phyloP scores from a whole-genome alignment of 768 basidiomycete species.

The Neoboletus brunneissimus region DNA sequence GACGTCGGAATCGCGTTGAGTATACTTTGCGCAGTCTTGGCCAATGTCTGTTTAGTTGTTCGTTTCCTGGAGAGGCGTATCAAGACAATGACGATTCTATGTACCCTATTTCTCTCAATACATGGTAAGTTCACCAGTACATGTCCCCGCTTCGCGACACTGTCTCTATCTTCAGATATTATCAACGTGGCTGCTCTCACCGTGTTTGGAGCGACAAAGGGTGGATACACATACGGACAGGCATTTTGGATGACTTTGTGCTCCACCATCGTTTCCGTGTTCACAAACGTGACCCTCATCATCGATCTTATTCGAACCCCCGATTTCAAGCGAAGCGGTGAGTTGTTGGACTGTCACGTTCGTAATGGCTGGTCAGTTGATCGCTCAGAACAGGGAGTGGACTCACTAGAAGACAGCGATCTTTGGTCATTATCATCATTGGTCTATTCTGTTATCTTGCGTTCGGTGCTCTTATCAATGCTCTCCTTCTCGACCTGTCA shows the following conservation, averaged over 20 bases:
- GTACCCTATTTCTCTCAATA: slow-evolving; percentile 60
- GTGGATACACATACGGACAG: slow-evolving; percentile 68
- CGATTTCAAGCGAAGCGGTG: slow-evolving; percentile 65
- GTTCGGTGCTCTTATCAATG: slow-evolving; percentile 61
- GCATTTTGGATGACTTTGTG: slow-evolving; percentile 78
- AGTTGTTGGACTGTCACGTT: slow-evolving; percentile 10
- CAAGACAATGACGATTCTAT: slow-evolving; percentile 57
- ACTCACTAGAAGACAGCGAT: slow-evolving; percentile 74
- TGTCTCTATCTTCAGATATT: slow-evolving; percentile 44
- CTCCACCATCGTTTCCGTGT: slow-evolving; percentile 62
- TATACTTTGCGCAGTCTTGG: slow-evolving; percentile 62
- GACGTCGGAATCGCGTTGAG: slow-evolving; percentile 62
- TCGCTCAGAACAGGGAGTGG: slow-evolving; percentile 58
- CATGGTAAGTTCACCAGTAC: slow-evolving; percentile 53
- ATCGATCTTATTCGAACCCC: slow-evolving; percentile 56
- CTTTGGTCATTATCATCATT: slow-evolving; percentile 77
- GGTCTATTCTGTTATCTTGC: slow-evolving; percentile 70
- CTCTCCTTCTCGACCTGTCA: slow-evolving; percentile 46
- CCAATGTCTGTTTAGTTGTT: slow-evolving; percentile 63
- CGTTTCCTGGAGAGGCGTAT: slow-evolving; percentile 73
- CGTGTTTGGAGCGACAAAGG: slow-evolving; percentile 59
- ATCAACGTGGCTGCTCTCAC: slow-evolving; percentile 63
- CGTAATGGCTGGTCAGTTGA: neutral
- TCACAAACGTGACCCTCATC: slow-evolving; percentile 67
- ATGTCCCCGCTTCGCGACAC: neutral